Evolutionary conservation across 108 stramenopile species (phyloP), one percentile per base, ranked within the genome.

Genomic region (Pseudonitzschia pungens): DNA sequence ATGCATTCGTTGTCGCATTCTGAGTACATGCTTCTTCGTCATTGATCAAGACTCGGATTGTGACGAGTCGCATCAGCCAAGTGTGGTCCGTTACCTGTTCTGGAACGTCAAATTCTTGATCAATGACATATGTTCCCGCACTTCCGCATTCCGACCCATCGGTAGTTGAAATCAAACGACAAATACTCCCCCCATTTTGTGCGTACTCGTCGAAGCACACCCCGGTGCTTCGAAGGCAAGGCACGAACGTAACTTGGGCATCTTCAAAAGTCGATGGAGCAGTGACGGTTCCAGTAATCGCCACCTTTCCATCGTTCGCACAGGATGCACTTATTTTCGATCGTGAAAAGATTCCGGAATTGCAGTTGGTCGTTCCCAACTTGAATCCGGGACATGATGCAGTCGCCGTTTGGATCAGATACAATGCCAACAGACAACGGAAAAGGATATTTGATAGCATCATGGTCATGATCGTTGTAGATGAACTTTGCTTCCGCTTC

Each of bases 91-190:
- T 44, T 7, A 50, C 66, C 45, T 67, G 26, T 6, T 67, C 66
- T 9, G 66, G 66, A 16, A 67, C 22, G 12, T 44, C 45, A 48
- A 67, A 67, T 28, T 44, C 45, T 29, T 67, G 45, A 22, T 67
- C 66, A 48, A 67, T 50, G 7, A n/a, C 21, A n/a, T 67, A 67
- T 29, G 42, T 28, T 44, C 43, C 44, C 5, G 66, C 66, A 14
- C 45, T 48, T 45, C 66, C 66, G 36, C 66, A 67, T 14, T 67
- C 66, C 16, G 43, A 48, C 8, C 66, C 66, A 28, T 67, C 66
- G 44, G 22, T 29, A 29, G 43, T 50, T n/a, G 66, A 67, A 50
- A 67, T 67, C 2, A 67, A 24, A 29, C 50, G 20, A 41, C 66
- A 67, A 27, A 67, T 44, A 10, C 43, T 50, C 10, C 66, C 66